These are phyloP conservation scores for Clathrus columnatus DNA, from an alignment of 768 basidiomycete genomes.

Conservation along the genomic window DNA sequence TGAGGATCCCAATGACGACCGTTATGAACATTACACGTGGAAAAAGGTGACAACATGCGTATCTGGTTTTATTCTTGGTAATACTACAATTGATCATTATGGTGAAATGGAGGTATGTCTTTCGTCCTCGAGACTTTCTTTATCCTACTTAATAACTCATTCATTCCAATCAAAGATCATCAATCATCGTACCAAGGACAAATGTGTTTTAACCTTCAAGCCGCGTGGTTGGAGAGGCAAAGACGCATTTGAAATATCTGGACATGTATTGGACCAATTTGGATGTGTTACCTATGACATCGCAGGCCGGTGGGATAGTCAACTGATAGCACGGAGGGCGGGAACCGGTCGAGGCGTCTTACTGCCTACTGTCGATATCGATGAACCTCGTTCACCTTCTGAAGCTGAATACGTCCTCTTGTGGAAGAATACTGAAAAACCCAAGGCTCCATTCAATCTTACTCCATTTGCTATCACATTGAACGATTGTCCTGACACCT, in stretches of 20 bases:
- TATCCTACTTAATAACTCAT: slow-evolving; percentile 1
- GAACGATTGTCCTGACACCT: slow-evolving; percentile 72
- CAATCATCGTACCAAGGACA: slow-evolving; percentile 86
- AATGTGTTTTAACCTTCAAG: slow-evolving; percentile 87
- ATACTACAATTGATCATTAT: slow-evolving; percentile 84
- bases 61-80: slow-evolving; percentile 89
- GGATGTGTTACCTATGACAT: slow-evolving; percentile 77
- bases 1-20: slow-evolving; percentile 51
- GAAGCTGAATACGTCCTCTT: slow-evolving; percentile 63
- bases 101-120: slow-evolving; percentile 84
- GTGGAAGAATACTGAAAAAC: slow-evolving; percentile 89
- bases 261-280: slow-evolving; percentile 58
- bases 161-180: slow-evolving; percentile 41
- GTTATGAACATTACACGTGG: slow-evolving; percentile 89
- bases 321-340: slow-evolving; percentile 74
- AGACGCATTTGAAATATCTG: slow-evolving; percentile 89
- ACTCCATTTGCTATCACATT: slow-evolving; percentile 91
- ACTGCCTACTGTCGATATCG: slow-evolving; percentile 61
- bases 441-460: slow-evolving; percentile 82
- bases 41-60: slow-evolving; percentile 89
- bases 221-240: slow-evolving; percentile 91
- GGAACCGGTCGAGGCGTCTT: slow-evolving; percentile 44
- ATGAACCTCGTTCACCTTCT: slow-evolving; percentile 32
- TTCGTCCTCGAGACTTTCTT: background rate
- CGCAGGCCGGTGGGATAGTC: slow-evolving; percentile 92